Evolutionary conservation across 345 rosid species (phyloP).

Genomic region (Dipteronia sinensis): DNA sequence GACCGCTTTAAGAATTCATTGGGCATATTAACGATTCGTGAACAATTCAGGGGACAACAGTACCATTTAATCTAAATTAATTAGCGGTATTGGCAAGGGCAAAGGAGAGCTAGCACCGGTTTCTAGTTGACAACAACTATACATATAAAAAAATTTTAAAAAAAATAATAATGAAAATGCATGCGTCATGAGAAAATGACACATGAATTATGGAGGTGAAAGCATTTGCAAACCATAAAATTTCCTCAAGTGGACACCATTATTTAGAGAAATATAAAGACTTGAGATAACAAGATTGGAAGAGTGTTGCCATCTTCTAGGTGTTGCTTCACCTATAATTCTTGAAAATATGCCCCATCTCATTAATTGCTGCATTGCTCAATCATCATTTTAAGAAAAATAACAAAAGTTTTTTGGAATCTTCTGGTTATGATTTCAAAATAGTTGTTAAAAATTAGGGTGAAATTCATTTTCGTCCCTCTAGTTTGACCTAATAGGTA

Average conservation of each 20-base stretch:
- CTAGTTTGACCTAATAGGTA: no score
- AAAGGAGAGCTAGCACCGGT: no score
- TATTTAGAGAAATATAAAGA: background rate
- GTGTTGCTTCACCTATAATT: slow-evolving; percentile 22
- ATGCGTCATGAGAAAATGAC: slow-evolving; percentile 12
- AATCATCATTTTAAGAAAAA: background rate
- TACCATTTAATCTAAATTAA: no score
- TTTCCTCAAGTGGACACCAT: slow-evolving; percentile 1
- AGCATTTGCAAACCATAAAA: background rate
- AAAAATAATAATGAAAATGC: background rate
- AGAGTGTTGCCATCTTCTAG: slow-evolving; percentile 13
- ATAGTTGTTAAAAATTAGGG: no score
- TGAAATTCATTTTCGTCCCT: no score
- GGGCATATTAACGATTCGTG: no score
- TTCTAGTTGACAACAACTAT: no score
- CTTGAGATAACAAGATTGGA: slow-evolving; percentile 1
- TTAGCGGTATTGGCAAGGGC: no score
- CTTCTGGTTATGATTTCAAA: no score
- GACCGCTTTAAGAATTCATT: no score
- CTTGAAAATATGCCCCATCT: slow-evolving; percentile 24
- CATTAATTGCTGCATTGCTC: background rate
- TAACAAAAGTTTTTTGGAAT: background rate
- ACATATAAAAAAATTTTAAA: no score
- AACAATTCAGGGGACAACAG: no score
- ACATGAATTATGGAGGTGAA: slow-evolving; percentile 1